phyloP scores from a whole-genome alignment of 2,329 filamentous ascomycete genomes.

The Dichotomopilus funicola region DNA sequence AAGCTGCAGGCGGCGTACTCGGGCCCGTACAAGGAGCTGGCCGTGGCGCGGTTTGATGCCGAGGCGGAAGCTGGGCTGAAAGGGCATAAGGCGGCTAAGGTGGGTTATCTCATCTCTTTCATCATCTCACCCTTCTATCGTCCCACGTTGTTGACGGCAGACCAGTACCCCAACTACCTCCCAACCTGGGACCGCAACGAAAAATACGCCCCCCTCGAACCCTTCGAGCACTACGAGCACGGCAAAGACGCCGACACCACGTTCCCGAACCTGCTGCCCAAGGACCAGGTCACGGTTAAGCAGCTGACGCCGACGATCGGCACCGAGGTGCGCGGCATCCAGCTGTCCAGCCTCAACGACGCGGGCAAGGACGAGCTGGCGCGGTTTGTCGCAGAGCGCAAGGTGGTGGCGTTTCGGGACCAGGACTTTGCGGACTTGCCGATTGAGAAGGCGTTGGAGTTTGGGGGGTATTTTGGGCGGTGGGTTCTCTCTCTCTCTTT shows the following conservation, averaged over 20 bases:
- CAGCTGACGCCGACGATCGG: slow-evolving; percentile 63
- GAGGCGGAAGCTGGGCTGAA: slow-evolving; percentile 29
- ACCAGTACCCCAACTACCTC: slow-evolving; percentile 56
- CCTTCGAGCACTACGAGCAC: slow-evolving; percentile 63
- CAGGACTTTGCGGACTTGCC: slow-evolving; percentile 60
- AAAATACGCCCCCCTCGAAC: slow-evolving; percentile 54
- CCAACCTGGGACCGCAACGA: slow-evolving; percentile 56
- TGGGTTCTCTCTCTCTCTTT: neutral
- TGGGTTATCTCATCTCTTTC: neutral
- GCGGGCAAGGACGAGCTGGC: slow-evolving; percentile 65
- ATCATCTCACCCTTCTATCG: too few relatives aligned
- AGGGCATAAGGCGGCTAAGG: slow-evolving; percentile 23
- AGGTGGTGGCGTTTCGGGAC: slow-evolving; percentile 63
- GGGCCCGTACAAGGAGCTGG: slow-evolving; percentile 29
- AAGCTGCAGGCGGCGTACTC: slow-evolving; percentile 33
- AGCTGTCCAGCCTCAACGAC: slow-evolving; percentile 55
- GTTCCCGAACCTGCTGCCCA: slow-evolving; percentile 57
- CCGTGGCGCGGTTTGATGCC: slow-evolving; percentile 22
- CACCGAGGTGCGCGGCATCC: slow-evolving; percentile 59
- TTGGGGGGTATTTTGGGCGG: slow-evolving; percentile 50
- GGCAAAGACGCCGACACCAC: slow-evolving; percentile 60
- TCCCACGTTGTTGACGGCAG: neutral
- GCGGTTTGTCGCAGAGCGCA: slow-evolving; percentile 60
- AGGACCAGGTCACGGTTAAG: slow-evolving; percentile 39
- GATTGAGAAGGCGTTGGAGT: slow-evolving; percentile 58